Evolutionary conservation across 1,284 basidiomycete species (phyloP), one percentile per base, ranked within the genome.

Genomic region (Apiotrichum gamsii): DNA sequence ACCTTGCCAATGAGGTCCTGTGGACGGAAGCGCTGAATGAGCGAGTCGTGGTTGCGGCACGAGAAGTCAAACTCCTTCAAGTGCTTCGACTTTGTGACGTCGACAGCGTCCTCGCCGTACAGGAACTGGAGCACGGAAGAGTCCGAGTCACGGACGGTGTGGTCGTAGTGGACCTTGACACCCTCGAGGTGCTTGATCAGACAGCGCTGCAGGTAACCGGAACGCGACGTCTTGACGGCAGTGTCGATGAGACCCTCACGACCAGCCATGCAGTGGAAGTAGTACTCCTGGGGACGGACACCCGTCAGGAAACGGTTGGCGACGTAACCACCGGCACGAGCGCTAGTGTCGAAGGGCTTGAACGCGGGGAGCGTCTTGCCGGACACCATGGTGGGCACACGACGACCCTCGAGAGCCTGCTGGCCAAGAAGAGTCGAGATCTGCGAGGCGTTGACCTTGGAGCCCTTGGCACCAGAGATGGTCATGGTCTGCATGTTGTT

Each of bases 401-500:
- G 90, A 55, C 95, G 88, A 61, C 95, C 95, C 74, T 98, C 95
- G 34, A 99, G 78, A 58, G 96, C 93, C 73, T 98, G 95, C 72
- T 97, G 93, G 43, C 95, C 95, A 31, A 99, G 82, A 29, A 87
- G 82, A 60, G 93, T 97, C 31, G 95, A 97, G 63, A 99, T 99
- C 69, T 97, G 93, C 54, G 90, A 86, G 9, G 90, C 94, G 63
- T 99, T 99, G 72, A 98, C 94, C 24, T 88, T 85, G 58, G 89
- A 94, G 52, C 95, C 95, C 74, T 99, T 99, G 47, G 95, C 95
- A 62, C 95, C 95, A 36, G 95, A 96, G 47, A 90, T 82, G 5
- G 94, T 97, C 95, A 98, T 98, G 56, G 87, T 85, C 73, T 98
- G 94, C 95, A 98, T 98, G 80, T 98, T 87, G 75, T 99, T 99